Percentiles rank a stretch among this genome's conserved stretches.
Evolutionary conservation across 257 asterid genomes (phyloP).

Genomic region (Salvia miltiorrhiza): DNA sequence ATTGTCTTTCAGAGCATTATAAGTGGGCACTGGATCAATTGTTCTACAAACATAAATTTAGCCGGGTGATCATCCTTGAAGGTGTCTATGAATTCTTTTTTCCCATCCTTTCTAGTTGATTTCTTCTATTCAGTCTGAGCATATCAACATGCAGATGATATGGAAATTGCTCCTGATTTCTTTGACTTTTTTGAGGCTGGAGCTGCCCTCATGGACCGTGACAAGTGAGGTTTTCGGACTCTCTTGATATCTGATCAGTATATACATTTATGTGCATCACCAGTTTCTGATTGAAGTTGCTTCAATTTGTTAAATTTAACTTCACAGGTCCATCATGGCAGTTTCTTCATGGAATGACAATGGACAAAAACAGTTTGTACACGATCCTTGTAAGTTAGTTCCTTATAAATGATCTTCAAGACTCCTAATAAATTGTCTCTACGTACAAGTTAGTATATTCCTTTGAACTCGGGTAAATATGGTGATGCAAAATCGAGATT

Average conservation of each 20-base stretch:
- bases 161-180: constrained; percentile 98
- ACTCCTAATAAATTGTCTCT: neutral
- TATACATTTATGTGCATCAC: constrained; percentile 8
- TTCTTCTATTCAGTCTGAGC: constrained; percentile 21
- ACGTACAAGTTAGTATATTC: neutral
- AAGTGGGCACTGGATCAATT: constrained; percentile 98
- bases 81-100: constrained; percentile 44
- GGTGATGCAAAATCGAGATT: neutral
- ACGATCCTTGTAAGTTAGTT: constrained; percentile 81
- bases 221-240: constrained; percentile 58
- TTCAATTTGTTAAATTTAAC: constrained; percentile 17
- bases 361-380: constrained; percentile 93
- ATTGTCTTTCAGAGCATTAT: constrained; percentile 73
- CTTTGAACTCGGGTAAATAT: neutral
- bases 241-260: constrained; percentile 4
- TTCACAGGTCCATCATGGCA: constrained; percentile 85
- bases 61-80: constrained; percentile 92
- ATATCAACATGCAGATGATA: constrained; percentile 71
- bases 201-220: constrained; percentile 85
- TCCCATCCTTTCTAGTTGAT: constrained; percentile 17
- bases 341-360: constrained; percentile 99
- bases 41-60: constrained; percentile 81
- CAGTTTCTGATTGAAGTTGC: constrained; percentile 16
- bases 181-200: constrained; percentile 97
- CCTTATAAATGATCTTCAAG: neutral